Percentiles rank a stretch among this genome's conserved stretches.
Evolutionary conservation across 345 rosid genomes (phyloP).

Genomic region (Rubroshorea leprosula): DNA sequence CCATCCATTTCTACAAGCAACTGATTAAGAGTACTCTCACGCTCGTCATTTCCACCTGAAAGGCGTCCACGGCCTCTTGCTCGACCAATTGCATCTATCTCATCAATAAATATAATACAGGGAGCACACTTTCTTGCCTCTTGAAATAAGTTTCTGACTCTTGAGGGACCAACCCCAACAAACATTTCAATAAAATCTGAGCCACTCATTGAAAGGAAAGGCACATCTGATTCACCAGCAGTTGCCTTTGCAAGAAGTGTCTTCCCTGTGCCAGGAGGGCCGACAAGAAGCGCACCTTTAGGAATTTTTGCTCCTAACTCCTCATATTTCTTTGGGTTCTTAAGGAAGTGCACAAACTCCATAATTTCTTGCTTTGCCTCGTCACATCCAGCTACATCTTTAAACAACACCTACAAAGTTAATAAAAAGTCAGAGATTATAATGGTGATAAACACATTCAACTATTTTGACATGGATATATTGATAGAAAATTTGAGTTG

Average conservation of each 20-base stretch:
- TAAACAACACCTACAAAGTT: constrained; percentile 35
- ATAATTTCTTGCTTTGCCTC: constrained; percentile 57
- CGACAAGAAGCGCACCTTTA: constrained; percentile 49
- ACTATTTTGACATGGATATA: too few relatives aligned
- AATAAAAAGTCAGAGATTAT: constrained; percentile 16
- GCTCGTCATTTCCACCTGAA: constrained; percentile 46
- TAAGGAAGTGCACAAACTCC: too few relatives aligned
- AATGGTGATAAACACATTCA: neutral
- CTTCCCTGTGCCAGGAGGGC: constrained; percentile 55
- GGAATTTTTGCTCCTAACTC: constrained; percentile 53
- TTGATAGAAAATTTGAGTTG: too few relatives aligned
- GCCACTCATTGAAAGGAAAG: constrained; percentile 45
- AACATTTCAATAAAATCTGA: constrained; percentile 54
- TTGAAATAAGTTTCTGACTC: constrained; percentile 50
- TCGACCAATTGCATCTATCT: constrained; percentile 48
- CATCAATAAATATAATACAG: constrained; percentile 47
- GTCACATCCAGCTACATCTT: constrained; percentile 58
- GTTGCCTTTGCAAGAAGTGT: constrained; percentile 58
- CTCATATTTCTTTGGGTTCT: constrained; percentile 49
- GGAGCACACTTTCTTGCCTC: constrained; percentile 52
- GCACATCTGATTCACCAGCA: constrained; percentile 49
- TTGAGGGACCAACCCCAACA: constrained; percentile 54
- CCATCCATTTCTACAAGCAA: constrained; percentile 65
- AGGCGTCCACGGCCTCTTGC: constrained; percentile 54
- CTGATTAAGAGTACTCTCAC: constrained; percentile 54